These are phyloP conservation scores for Phaffia australis DNA, from an alignment of 768 basidiomycete species.

Conservation along the genomic window DNA sequence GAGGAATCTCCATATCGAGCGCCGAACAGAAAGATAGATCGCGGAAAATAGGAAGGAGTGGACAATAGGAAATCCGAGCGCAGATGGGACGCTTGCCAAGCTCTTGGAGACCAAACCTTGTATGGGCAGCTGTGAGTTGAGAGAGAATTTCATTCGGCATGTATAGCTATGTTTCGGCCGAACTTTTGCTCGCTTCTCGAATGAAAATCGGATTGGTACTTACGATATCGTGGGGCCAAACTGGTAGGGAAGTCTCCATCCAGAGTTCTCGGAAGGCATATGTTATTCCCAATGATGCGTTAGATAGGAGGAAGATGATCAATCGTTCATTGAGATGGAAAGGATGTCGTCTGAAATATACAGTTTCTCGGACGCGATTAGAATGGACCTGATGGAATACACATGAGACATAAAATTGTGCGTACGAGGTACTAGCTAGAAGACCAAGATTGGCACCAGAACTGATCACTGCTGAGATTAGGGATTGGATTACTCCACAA, in stretches of 20 bases:
- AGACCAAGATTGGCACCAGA: constrained; percentile 19
- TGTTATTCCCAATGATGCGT: constrained; percentile 12
- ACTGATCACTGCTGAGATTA: constrained; percentile 11
- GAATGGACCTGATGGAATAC: background rate
- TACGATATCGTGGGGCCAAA: constrained; percentile 12
- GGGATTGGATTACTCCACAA: constrained; percentile 12
- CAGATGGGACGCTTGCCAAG: constrained; percentile 11
- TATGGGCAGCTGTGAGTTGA: constrained; percentile 8
- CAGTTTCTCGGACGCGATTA: background rate
- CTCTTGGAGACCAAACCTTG: constrained; percentile 10
- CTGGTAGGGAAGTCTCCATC: constrained; percentile 12
- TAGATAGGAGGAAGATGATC: constrained; percentile 16
- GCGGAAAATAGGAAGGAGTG: constrained; percentile 20
- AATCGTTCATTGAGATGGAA: constrained; percentile 23
- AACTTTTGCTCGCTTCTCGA: background rate
- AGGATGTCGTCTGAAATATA: constrained; percentile 8
- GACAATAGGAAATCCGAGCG: constrained; percentile 18
- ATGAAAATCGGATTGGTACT: background rate
- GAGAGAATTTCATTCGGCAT: background rate
- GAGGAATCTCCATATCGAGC: constrained; percentile 14
- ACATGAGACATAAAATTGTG: background rate
- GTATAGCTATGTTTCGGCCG: background rate
- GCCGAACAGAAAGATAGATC: constrained; percentile 2
- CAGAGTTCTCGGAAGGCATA: constrained; percentile 21
- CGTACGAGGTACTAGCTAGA: constrained; percentile 19